A percentile compares a stretch with the other conserved stretches of the same genome.
phyloP scores from a whole-genome alignment of 2,329 filamentous ascomycete species.

The Aspergillus spinulosporus region DNA sequence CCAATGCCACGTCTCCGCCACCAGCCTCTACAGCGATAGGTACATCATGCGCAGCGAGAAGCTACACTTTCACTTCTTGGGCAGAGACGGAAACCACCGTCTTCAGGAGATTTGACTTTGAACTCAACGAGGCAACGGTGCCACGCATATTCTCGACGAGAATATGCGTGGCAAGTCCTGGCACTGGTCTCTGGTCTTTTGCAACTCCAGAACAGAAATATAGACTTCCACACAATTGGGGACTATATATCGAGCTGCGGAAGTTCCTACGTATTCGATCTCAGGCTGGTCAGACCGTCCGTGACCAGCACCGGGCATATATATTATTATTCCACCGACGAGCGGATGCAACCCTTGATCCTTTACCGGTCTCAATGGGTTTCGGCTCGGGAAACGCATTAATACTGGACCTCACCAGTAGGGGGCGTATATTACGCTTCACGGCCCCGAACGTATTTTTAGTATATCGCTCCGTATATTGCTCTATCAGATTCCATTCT shows the following conservation, averaged over 20 bases:
- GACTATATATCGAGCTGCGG: slow-evolving; percentile 43
- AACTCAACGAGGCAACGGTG: slow-evolving; percentile 37
- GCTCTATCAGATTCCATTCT: slow-evolving; percentile 38
- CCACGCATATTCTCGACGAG: slow-evolving; percentile 47
- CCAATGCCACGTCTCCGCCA: slow-evolving; percentile 45
- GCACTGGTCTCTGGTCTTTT: slow-evolving; percentile 30
- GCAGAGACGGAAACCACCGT: slow-evolving; percentile 37
- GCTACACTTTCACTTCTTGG: slow-evolving; percentile 44
- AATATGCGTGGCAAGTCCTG: slow-evolving; percentile 44
- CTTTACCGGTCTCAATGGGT: slow-evolving; percentile 39
- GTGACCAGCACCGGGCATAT: slow-evolving; percentile 34
- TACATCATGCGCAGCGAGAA: slow-evolving; percentile 44
- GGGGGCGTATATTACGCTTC: slow-evolving; percentile 40
- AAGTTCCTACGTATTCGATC: slow-evolving; percentile 37
- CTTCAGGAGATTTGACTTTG: slow-evolving; percentile 43
- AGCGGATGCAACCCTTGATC: slow-evolving; percentile 33
- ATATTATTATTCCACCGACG: slow-evolving; percentile 31
- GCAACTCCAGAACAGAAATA: slow-evolving; percentile 35
- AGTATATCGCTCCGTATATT: slow-evolving; percentile 38
- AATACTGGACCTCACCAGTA: slow-evolving; percentile 39
- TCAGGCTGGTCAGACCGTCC: slow-evolving; percentile 39
- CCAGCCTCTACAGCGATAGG: slow-evolving; percentile 20
- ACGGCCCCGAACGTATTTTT: slow-evolving; percentile 41
- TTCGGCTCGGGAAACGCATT: slow-evolving; percentile 37
- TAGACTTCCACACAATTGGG: slow-evolving; percentile 41